A percentile compares a stretch with the other conserved stretches of the same genome.
Evolutionary conservation across 176 grass and related monocot species (phyloP).

Genomic region (Chloris gayana): DNA sequence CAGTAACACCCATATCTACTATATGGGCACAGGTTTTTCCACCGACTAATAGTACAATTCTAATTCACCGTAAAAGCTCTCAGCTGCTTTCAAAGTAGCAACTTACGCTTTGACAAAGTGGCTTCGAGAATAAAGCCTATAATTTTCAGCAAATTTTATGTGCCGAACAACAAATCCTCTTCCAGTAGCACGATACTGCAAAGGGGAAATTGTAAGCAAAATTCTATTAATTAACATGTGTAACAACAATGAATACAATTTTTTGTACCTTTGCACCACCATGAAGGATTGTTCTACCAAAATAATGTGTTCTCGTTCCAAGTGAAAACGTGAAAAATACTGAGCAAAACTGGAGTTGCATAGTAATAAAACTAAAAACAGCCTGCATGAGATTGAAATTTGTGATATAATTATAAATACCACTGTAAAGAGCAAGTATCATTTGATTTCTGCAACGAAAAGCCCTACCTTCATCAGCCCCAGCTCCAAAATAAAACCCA

Average conservation of each 20-base stretch:
- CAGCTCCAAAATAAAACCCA: constrained; percentile 88
- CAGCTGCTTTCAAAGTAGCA: constrained; percentile 36
- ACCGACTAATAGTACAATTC: not conserved
- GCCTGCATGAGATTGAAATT: constrained; percentile 59
- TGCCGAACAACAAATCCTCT: constrained; percentile 97
- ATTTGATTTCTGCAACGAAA: not conserved
- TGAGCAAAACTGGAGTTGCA: constrained; percentile 96
- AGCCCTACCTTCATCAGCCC: constrained; percentile 76
- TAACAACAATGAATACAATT: not conserved
- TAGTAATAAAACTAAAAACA: constrained; percentile 83
- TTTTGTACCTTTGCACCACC: constrained; percentile 82
- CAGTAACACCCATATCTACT: not conserved
- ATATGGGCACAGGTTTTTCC: not conserved
- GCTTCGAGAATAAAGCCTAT: constrained; percentile 91
- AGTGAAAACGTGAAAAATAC: constrained; percentile 98
- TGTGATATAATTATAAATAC: not conserved
- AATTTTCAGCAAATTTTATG: constrained; percentile 97
- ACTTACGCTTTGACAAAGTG: constrained; percentile 99
- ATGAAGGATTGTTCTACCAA: constrained; percentile 98
- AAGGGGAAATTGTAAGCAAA: constrained; percentile 29
- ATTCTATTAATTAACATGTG: constrained; percentile 26
- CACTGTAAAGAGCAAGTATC: not conserved
- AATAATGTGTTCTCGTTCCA: constrained; percentile 98
- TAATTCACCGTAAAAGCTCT: constrained; percentile 14
- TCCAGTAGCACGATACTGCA: constrained; percentile 91